A percentile compares a stretch with the other conserved stretches of the same genome.
Evolutionary conservation across 495 filamentous ascomycete species (phyloP).

Genomic region (Penicillium simplicissimum): DNA sequence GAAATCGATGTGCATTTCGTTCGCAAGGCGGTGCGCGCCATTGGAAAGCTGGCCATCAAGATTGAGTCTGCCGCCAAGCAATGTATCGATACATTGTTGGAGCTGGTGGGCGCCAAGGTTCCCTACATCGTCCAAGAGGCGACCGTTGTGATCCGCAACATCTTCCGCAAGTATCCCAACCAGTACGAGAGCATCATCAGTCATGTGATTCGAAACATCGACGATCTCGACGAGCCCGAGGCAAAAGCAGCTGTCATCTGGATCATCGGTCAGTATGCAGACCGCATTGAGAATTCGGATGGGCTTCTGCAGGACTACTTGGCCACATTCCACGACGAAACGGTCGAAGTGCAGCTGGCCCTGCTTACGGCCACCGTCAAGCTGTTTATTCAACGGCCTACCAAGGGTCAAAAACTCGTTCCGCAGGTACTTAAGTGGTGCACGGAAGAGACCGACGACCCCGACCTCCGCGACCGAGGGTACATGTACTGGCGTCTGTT

Average conservation of each 20-base stretch:
- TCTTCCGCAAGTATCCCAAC: conserved; percentile 98
- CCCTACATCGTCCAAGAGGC: conserved; percentile 99
- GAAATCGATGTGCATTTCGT: conserved; percentile 99
- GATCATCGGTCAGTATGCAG: conserved; percentile 98
- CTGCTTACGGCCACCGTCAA: conserved; percentile 97
- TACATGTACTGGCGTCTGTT: conserved; percentile 99
- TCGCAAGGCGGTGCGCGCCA: conserved; percentile 94
- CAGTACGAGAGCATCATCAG: conserved; percentile 97
- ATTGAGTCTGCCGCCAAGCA: conserved; percentile 89
- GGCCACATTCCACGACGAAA: conserved; percentile 89
- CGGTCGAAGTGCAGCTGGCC: conserved; percentile 91
- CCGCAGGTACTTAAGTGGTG: conserved; percentile 98
- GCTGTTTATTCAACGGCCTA: conserved; percentile 95
- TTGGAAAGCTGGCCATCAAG: conserved; percentile 98
- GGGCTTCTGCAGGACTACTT: conserved; percentile 93
- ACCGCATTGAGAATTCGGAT: conserved; percentile 94
- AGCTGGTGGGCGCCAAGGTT: conserved; percentile 95
- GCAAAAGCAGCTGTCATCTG: conserved; percentile 99
- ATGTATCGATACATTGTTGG: conserved; percentile 90
- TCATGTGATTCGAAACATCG: conserved; percentile 92
- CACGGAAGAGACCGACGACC: conserved; percentile 98
- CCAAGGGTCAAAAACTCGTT: conserved; percentile 90
- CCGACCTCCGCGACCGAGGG: conserved; percentile 89
- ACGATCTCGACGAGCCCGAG: conserved; percentile 97
- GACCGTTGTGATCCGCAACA: conserved; percentile 98